Percentiles rank a stretch among this genome's conserved stretches.
Conservation (phyloP, 2,329 filamentous ascomycete species). For the Aspergillus quadricinctus region DNA sequence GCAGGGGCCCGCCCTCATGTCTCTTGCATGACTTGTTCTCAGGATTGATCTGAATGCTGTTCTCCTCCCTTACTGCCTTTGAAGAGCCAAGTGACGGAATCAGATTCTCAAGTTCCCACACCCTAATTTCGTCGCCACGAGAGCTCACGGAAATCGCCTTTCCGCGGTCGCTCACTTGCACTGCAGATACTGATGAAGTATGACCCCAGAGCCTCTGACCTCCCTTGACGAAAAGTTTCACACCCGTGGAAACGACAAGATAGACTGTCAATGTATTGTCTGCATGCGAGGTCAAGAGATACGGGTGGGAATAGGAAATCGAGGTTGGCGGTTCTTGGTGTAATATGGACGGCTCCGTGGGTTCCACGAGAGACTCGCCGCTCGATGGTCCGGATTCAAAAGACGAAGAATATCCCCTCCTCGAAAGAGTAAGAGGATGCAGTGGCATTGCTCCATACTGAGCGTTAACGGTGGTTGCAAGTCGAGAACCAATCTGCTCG, state of each 20-base stretch:
- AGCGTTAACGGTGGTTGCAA: slow-evolving; percentile 38
- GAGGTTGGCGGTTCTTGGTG: slow-evolving; percentile 53
- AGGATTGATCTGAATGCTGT: slow-evolving; percentile 52
- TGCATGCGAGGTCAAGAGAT: slow-evolving; percentile 74
- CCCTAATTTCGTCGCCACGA: slow-evolving; percentile 71
- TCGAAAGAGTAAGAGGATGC: slow-evolving; percentile 5
- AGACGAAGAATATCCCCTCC: slow-evolving; percentile 9
- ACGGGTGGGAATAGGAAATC: slow-evolving; percentile 74
- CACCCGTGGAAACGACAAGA: slow-evolving; percentile 68
- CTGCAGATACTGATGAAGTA: slow-evolving; percentile 81
- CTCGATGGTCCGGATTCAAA: slow-evolving; percentile 21
- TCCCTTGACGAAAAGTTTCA: slow-evolving; percentile 62
- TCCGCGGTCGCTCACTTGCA: slow-evolving; percentile 76
- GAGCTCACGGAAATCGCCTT: slow-evolving; percentile 87
- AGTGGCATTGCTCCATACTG: slow-evolving; percentile 28
- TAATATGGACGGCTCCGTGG: slow-evolving; percentile 26
- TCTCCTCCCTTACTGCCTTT: slow-evolving; percentile 41
- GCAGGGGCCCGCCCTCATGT: slow-evolving; percentile 1
- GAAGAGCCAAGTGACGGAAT: slow-evolving; percentile 46
- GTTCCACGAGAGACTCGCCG: slow-evolving; percentile 9
- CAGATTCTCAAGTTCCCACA: slow-evolving; percentile 85
- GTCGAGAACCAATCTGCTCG: slow-evolving; percentile 34
- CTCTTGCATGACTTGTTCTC: slow-evolving; percentile 23
- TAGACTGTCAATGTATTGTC: slow-evolving; percentile 86
- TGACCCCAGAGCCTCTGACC: slow-evolving; percentile 84